Evolutionary conservation across 2,329 filamentous ascomycete species (phyloP), one percentile per base, ranked within the genome.

Genomic region (Cordyceps cicadae): DNA sequence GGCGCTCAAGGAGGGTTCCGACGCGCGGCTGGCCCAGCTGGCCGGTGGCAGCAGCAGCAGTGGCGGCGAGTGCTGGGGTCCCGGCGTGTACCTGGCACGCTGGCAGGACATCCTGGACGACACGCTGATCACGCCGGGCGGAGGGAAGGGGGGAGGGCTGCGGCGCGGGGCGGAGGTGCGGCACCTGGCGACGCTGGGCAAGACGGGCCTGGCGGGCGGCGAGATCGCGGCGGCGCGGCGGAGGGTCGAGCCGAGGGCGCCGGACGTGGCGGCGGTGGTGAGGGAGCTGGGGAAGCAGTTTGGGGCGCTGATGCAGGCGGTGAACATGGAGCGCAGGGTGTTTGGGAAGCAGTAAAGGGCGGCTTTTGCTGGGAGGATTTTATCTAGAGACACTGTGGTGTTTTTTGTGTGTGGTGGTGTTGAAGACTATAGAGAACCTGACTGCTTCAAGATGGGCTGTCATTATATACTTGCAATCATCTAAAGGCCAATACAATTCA

Each of bases 51-150:
- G 29, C 5, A 24, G 29, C 32, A 15, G n/a, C n/a, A 15, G 50
- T 12, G 6, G 29, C 45, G 6, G 45, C 9, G 17, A 17, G 9
- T n/a, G 81, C 58, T 79, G 78, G 26, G 88, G 88, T 0, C 88
- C 89, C 0, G 89, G 89, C 1, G 82, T 88, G 52, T 92, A 88
- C 68, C 80, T 92, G 26, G 79, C 83, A 1, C 81, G 85, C 54
- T 92, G 89, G 89, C 87, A 91, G 69, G 76, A 81, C 0, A 76
- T 92, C 7, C 76, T 92, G 3, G 86, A 92, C 68, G 76, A 79
- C n/a, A 89, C 89, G 0, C 71, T 79, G 51, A 85, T 92, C 63
- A 88, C 87, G 1, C 87, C 89, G 0, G 79, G 75, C 0, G 77
- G 74, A 1, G 77, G 29, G 3, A 29, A 6, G 29, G 29, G 0